phyloP scores from a whole-genome alignment of 148 eudicot genomes.

The Polygonum aviculare region DNA sequence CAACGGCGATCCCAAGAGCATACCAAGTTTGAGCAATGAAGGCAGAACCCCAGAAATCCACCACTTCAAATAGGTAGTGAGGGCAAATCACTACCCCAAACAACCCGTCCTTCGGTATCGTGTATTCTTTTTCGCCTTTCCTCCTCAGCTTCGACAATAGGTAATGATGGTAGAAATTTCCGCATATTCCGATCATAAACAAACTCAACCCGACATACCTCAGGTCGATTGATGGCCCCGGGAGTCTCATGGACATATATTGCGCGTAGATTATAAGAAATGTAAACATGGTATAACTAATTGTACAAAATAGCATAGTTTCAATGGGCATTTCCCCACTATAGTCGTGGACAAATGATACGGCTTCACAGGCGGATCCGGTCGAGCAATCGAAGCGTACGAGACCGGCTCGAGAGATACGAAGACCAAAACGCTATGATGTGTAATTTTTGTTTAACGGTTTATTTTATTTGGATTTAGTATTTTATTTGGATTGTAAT shows the following conservation, averaged over 20 bases:
- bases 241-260: constrained; percentile 19
- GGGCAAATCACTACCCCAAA: constrained; percentile 49
- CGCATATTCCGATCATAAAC: constrained; percentile 28
- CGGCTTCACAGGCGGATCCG: too few relatives aligned
- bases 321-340: constrained; percentile 30
- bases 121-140: constrained; percentile 39
- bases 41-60: constrained; percentile 38
- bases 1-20: constrained; percentile 24
- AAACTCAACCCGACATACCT: constrained; percentile 24
- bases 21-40: constrained; percentile 46
- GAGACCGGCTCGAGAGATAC: too few relatives aligned
- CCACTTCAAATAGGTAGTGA: constrained; percentile 49
- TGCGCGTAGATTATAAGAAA: constrained; percentile 30
- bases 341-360: constrained; percentile 24
- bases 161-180: constrained; percentile 45
- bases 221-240: constrained; percentile 30
- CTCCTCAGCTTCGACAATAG: constrained; percentile 26
- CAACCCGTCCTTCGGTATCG: constrained; percentile 52
- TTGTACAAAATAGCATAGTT: constrained; percentile 11
- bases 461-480: too few relatives aligned
- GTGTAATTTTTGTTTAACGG: too few relatives aligned
- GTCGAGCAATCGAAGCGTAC: too few relatives aligned
- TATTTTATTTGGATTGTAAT: too few relatives aligned
- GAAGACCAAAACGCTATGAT: too few relatives aligned
- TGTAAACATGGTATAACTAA: constrained; percentile 20